Conservation (phyloP, 192 early-diverging fungal species). For the Backusella circina region DNA sequence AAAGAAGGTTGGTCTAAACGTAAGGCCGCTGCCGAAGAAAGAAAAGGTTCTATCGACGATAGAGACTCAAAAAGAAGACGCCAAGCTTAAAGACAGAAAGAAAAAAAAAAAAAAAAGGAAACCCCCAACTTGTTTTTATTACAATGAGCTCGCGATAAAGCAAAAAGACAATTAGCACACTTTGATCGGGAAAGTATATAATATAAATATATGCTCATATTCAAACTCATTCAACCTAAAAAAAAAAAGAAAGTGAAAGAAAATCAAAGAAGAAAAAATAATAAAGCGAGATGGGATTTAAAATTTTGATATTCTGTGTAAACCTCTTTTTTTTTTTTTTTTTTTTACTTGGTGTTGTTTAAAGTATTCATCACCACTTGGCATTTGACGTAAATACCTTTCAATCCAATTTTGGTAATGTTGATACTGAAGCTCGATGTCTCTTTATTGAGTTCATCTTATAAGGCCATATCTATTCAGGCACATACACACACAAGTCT, state of each 20-base stretch:
- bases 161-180: neutral
- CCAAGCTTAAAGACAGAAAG: too few species aligned
- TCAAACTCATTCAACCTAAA: neutral
- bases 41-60: neutral
- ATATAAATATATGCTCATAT: neutral
- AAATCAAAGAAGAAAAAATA: neutral
- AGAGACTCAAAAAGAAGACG: neutral
- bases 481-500: too few species aligned
- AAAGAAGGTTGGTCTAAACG: slow-evolving; percentile 34
- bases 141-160: too few species aligned
- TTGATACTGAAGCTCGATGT: too few species aligned
- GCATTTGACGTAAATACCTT: too few species aligned
- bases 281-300: neutral
- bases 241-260: neutral
- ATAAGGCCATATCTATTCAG: too few species aligned
- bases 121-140: neutral
- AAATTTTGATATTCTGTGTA: neutral
- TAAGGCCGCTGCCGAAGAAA: slow-evolving; percentile 4
- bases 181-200: neutral
- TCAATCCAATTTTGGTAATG: too few species aligned
- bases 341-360: too few species aligned
- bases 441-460: too few species aligned
- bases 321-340: neutral
- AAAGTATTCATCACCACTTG: too few species aligned
- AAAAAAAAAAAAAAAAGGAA: neutral